These are phyloP conservation scores for Globisporangium parvum DNA, from an alignment of 352 stramenopile genomes.

Conservation along the genomic window DNA sequence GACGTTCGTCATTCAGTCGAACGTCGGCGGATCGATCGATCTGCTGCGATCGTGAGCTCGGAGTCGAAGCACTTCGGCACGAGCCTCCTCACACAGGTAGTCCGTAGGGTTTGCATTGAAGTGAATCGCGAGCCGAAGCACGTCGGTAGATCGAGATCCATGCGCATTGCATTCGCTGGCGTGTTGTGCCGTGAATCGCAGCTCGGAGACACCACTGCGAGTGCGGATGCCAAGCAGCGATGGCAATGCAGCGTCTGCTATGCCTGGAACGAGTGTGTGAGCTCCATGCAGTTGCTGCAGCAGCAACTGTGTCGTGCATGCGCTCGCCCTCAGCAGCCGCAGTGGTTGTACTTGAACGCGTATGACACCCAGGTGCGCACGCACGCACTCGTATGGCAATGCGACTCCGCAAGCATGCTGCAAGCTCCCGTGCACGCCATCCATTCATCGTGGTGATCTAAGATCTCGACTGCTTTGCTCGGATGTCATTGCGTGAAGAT, in stretches of 20 bases:
- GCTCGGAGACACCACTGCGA: not conserved
- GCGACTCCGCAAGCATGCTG: no score
- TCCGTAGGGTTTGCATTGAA: no score
- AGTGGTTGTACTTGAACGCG: conserved; percentile 24
- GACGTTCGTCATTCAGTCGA: no score
- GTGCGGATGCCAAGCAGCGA: not conserved
- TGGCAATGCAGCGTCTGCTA: conserved; percentile 23
- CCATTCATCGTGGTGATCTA: no score
- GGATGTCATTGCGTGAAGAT: conserved; percentile 10
- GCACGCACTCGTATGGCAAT: not conserved
- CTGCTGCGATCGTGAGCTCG: no score
- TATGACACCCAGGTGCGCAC: conserved; percentile 16
- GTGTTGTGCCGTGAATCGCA: conserved; percentile 4
- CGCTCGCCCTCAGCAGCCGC: conserved; percentile 13
- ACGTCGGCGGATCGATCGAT: no score
- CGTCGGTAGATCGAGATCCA: no score
- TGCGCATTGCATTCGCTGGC: conserved; percentile 6
- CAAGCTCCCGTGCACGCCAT: no score
- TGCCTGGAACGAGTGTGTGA: conserved; percentile 7
- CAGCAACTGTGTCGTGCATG: conserved; percentile 13
- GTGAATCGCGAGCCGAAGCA: no score
- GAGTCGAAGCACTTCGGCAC: no score
- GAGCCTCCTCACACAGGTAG: no score
- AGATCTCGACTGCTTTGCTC: not conserved
- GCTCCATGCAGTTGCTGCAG: not conserved